Base-by-base conservation (phyloP, 139 green algal species). In the Axilococcus clingmanii region DNA sequence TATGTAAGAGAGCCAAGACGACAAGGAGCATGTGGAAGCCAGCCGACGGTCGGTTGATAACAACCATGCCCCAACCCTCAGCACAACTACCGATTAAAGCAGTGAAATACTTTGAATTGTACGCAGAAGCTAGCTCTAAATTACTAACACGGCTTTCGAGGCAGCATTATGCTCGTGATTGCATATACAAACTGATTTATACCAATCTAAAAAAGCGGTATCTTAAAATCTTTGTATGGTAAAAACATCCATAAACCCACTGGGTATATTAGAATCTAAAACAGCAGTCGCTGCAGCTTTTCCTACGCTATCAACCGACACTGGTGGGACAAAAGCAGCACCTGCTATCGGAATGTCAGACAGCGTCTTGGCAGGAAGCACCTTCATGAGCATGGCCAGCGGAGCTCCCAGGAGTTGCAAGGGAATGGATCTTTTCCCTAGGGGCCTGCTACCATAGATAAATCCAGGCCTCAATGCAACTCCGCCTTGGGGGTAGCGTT, bases 271-370 rank as follows among this genome's bases (percentile, higher is more conserved):
- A 2, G 65, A 42, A 55, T 94, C 85, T 20, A 76, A 81, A 20
- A 81, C 82, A 22, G 86, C 86, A 12, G 57, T 52, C 25, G 89
- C 80, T 15, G 85, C 85, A 16, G 78, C 85, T 36, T 72, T 78
- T 15, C 72, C 86, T 44, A 95, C 75, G 8, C 69, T 58, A 7
- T 78, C 28, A 7, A 88, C 86, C 16, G 48, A 66, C 9, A 85
- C 61, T 2, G 86, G 85, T 8, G 85, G 85, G 37, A 86, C 48
- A 37, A 88, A 77, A 11, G 42, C 70, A 0, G 77, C 68, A 0
- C 81, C 83, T 4, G 84, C 15, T 2, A 94, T 53, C 2, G 86
- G 86, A 11, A 88, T 34, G 23, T 25, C 38, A 24, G 78, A 54
- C 33, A 91, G 57, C 32, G 65, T 57, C 36, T 71, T 63, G 1